Conservation (phyloP, 306 rosid species). For the Acacia melanoxylon region DNA sequence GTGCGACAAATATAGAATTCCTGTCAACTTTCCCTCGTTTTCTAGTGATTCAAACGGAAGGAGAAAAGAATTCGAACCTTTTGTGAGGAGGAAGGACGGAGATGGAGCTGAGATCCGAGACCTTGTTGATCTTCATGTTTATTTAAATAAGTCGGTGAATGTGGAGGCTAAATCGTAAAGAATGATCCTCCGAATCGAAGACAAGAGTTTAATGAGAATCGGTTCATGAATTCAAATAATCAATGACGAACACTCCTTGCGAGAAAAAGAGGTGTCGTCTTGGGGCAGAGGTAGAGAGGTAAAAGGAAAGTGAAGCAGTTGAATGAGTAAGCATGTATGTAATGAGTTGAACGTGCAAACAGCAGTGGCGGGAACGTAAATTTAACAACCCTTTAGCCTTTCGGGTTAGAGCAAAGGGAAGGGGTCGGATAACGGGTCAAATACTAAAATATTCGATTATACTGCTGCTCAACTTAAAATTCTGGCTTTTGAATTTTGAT, state of each 20-base stretch:
- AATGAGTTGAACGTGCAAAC: not conserved
- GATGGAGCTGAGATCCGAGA: constrained; percentile 82
- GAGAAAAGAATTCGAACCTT: constrained; percentile 37
- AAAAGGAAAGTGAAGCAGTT: not conserved
- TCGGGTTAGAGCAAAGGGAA: not conserved
- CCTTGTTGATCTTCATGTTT: constrained; percentile 87
- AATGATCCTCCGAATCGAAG: not conserved
- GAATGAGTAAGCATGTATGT: not conserved
- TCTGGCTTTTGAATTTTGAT: too few species aligned
- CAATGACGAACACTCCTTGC: not conserved
- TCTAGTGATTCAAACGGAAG: constrained; percentile 3
- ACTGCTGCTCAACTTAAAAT: too few species aligned
- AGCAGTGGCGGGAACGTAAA: constrained; percentile 22
- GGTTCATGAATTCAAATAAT: constrained; percentile 11
- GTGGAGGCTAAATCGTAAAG: not conserved
- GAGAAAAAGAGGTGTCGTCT: not conserved
- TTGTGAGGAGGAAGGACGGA: constrained; percentile 84
- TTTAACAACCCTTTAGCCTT: not conserved
- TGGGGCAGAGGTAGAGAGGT: not conserved
- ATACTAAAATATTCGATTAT: too few species aligned
- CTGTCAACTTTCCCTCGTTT: not conserved
- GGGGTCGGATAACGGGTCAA: too few species aligned
- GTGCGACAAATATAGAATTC: not conserved
- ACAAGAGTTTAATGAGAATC: constrained; percentile 2
- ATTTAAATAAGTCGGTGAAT: constrained; percentile 29